phyloP scores from a whole-genome alignment of 176 grass and related monocot genomes.

The Hyparrhenia diplandra region DNA sequence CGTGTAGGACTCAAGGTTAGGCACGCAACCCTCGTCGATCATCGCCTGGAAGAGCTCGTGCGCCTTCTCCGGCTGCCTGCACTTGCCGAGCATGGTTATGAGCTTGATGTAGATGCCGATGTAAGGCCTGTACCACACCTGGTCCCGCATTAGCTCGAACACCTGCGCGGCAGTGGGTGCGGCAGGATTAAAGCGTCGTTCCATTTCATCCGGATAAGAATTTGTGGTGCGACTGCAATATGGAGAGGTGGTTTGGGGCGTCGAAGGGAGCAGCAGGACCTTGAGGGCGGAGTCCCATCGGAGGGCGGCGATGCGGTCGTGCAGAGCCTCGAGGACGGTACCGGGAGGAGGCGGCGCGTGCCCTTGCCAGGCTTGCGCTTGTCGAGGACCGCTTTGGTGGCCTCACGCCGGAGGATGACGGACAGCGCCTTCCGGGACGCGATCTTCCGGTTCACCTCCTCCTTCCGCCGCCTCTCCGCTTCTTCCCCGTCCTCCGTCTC shows the following conservation, averaged over 20 bases:
- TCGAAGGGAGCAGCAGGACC: slow-evolving; percentile 25
- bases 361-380: slow-evolving; percentile 64
- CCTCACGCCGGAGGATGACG: slow-evolving; percentile 84
- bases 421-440: slow-evolving; percentile 84
- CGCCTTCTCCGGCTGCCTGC: slow-evolving; percentile 77
- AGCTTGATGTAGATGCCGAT: slow-evolving; percentile 88
- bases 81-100: slow-evolving; percentile 93
- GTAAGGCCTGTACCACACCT: slow-evolving; percentile 91
- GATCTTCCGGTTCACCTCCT: slow-evolving; percentile 84
- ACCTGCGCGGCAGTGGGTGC: slow-evolving; percentile 39
- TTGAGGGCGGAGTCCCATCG: slow-evolving; percentile 91
- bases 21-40: slow-evolving; percentile 74
- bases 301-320: slow-evolving; percentile 70
- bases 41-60: slow-evolving; percentile 82
- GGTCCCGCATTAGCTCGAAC: slow-evolving; percentile 84
- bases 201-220: background rate
- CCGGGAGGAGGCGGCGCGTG: slow-evolving; percentile 75
- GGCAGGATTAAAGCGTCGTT: background rate
- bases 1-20: slow-evolving; percentile 78
- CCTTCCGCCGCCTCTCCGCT: slow-evolving; percentile 46
- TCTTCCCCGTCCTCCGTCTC: background rate
- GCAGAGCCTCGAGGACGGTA: slow-evolving; percentile 87
- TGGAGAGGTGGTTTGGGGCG: background rate
- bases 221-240: background rate
- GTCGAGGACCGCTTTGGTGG: slow-evolving; percentile 86